A percentile compares a stretch with the other conserved stretches of the same genome.
Conservation (phyloP, 345 rosid species). For the Hibiscus tridactylites region DNA sequence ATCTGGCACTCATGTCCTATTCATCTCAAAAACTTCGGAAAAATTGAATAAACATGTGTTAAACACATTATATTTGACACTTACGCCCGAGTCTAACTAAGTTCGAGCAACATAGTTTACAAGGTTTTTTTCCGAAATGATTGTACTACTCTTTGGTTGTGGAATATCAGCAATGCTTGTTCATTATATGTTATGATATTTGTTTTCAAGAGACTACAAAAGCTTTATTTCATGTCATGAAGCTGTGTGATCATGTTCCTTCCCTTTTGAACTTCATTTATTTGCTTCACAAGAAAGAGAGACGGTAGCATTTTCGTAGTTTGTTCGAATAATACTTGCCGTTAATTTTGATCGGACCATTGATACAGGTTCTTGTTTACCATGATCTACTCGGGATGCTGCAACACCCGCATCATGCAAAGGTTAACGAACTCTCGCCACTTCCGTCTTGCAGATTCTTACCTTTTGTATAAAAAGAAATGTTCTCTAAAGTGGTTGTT, state of each 20-base stretch:
- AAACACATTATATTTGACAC: too few species aligned
- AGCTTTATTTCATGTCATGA: not conserved
- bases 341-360: not conserved
- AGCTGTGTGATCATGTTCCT: not conserved
- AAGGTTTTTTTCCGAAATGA: too few species aligned
- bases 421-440: constrained; percentile 33
- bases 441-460: constrained; percentile 10
- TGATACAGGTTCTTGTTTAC: constrained; percentile 62
- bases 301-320: not conserved
- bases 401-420: constrained; percentile 97
- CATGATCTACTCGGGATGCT: constrained; percentile 93
- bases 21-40: too few species aligned
- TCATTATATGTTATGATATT: not conserved
- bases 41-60: too few species aligned
- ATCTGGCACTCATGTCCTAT: too few species aligned
- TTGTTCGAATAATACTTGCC: not conserved
- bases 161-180: too few species aligned
- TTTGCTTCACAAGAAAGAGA: not conserved
- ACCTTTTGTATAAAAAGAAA: not conserved
- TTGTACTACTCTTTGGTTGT: too few species aligned
- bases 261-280: not conserved
- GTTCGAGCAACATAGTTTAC: too few species aligned
- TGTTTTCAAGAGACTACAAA: not conserved
- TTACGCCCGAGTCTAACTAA: too few species aligned
- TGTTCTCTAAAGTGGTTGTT: not conserved